Base-by-base conservation (phyloP, 768 basidiomycete genomes). In the Grammothele lineata region DNA sequence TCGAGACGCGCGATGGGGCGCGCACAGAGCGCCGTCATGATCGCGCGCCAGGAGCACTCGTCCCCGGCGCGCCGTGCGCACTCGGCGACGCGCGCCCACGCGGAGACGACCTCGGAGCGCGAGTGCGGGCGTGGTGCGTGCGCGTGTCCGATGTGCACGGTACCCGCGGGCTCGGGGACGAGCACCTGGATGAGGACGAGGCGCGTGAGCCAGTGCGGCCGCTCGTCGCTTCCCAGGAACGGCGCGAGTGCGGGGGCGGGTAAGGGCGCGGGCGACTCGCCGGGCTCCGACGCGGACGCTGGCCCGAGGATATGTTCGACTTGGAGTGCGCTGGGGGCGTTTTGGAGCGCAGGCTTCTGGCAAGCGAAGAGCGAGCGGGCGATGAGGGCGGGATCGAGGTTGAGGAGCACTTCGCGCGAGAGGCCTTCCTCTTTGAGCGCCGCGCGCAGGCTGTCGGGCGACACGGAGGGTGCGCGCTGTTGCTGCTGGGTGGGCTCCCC, bases 141-240 rank as follows among this genome's bases (percentile, higher is more conserved):
- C 14, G 33, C 19, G 21, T 8, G 73, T n/a, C 40, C 53, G 40
- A 61, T n/a, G 68, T 66, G 15, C 56, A 64, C 38, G 62, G 52
- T 34, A 59, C 32, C 45, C 50, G 74, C 68, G 1, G 74, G 71
- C 56, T 86, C 85, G 0, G 75, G 72, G 21, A 78, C 80, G 11
- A 91, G 72, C 11, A 90, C 76, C 59, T 89, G 87, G 36, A 83
- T 62, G 2, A 92, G 63, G 5, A 92, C 66, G 4, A 87, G 63
- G 56, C 77, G 83, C 12, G 90, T 92, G 34, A 92, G 68, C 88
- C 89, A 92, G 60, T 92, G 85, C 2, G 87, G 86, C 35, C 70
- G 72, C 5, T 80, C 80, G 23, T 86, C 83, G 47, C 68, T 83
- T 6, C 88, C 87, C 52, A 86, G 80, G 15, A 90, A 72, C 19